Evolutionary conservation across 106 monocot genomes (phyloP).

Genomic region (Dioscorea zingiberensis): DNA sequence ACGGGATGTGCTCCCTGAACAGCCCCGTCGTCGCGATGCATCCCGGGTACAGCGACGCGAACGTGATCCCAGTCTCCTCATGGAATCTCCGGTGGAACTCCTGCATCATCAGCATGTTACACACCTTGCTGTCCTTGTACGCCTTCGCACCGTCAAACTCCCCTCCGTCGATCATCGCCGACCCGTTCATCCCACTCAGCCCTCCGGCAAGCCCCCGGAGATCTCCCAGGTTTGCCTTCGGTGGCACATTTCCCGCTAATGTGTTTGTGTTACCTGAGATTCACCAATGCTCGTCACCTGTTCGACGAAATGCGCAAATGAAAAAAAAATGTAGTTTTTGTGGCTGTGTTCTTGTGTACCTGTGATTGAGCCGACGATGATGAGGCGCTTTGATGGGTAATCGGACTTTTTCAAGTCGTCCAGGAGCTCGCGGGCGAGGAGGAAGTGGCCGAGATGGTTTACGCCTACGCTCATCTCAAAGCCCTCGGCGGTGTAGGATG

Average conservation of each 20-base stretch:
- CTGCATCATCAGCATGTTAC: constrained; percentile 98
- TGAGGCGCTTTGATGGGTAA: constrained; percentile 73
- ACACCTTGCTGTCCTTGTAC: constrained; percentile 98
- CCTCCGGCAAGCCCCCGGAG: constrained; percentile 64
- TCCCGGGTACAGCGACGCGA: constrained; percentile 85
- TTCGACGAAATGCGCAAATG: neutral
- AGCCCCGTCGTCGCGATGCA: constrained; percentile 96
- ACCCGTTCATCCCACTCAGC: constrained; percentile 35
- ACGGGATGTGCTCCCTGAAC: constrained; percentile 87
- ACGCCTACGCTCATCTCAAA: constrained; percentile 95
- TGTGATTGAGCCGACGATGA: constrained; percentile 95
- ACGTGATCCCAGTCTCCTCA: constrained; percentile 83
- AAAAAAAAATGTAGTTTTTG: too few relatives aligned
- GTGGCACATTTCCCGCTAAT: constrained; percentile 84
- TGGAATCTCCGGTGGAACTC: constrained; percentile 90
- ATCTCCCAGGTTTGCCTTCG: constrained; percentile 89
- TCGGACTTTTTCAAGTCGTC: constrained; percentile 62
- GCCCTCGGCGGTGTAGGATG: constrained; percentile 87
- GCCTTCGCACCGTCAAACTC: constrained; percentile 87
- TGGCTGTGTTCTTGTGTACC: constrained; percentile 24
- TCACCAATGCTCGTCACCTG: neutral
- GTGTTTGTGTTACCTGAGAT: constrained; percentile 87
- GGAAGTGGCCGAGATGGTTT: constrained; percentile 88
- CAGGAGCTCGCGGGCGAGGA: constrained; percentile 66
- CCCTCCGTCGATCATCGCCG: constrained; percentile 85